Base-by-base conservation (phyloP, 2,329 filamentous ascomycete genomes). In the Huntiella abstrusa region DNA sequence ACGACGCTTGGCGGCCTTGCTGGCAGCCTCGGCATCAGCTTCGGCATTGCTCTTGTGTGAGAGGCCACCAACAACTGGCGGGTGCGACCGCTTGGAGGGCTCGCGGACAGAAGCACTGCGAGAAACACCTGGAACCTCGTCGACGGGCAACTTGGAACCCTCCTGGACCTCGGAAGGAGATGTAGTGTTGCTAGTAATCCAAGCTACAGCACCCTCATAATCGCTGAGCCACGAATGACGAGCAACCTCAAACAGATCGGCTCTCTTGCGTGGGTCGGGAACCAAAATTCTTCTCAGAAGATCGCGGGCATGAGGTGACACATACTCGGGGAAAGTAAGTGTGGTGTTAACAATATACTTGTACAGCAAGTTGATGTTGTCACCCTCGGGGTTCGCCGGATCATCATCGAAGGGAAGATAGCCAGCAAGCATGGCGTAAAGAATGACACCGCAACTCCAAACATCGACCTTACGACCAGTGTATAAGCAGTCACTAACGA, bases 321-420 rank as follows among this genome's bases (percentile, higher is more conserved):
- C 91, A 59, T 96, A 96, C 77, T 98, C 91, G 51, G 91, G 91
- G 60, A 98, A 98, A 3, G 88, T 96, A 37, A 98, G 73, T 33
- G 88, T 87, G 1, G 91, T 98, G 47, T 85, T 92, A 50, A 95
- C 88, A 55, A 98, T 98, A 64, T 98, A 98, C 66, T 96, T 96
- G 72, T 98, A 98, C 22, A 98, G 70, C 8, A 98, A 72, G 60
- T 98, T 98, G 66, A 98, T 98, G 60, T 98, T 98, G 61, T 98
- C 91, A 54, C 91, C 91, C 63, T 98, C 91, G 2, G 91, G 91
- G 58, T 98, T 98, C 40, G 87, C 91, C 52, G 91, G 91, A 57
- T 98, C 91, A 59, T 98, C 91, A 56, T 98, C 91, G 57, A 98
- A 98, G 3, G 91, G 91, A 10, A 98, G 70, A 61, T 98, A 98